Conservation (phyloP, 2,329 filamentous ascomycete species). For the Teratosphaeria epicoccoides region DNA sequence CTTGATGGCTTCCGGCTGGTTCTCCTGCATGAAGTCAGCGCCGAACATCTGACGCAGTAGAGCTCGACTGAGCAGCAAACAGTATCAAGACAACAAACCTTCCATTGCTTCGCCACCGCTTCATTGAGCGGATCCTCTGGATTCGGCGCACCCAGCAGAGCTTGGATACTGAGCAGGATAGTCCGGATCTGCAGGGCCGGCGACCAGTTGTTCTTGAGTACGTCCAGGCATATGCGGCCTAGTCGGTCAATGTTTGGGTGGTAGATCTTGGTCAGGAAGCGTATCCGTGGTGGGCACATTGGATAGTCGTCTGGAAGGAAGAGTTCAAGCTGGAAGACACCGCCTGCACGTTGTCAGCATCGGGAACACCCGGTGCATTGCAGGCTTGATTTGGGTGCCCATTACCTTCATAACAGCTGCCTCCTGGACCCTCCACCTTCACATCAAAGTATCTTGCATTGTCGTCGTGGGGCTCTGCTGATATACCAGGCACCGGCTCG, state of each 20-base stretch:
- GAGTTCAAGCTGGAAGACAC: constrained; percentile 91
- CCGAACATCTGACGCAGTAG: background rate
- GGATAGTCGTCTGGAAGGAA: constrained; percentile 98
- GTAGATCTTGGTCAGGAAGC: constrained; percentile 98
- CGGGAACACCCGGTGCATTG: background rate
- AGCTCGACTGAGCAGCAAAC: background rate
- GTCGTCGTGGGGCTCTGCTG: constrained; percentile 88
- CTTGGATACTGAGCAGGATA: constrained; percentile 97
- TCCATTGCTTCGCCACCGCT: constrained; percentile 96
- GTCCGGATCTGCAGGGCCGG: constrained; percentile 95
- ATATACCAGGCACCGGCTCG: constrained; percentile 94
- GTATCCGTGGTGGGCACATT: constrained; percentile 97
- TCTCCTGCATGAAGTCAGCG: constrained; percentile 43
- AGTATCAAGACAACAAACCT: constrained; percentile 30
- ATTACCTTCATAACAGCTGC: constrained; percentile 88
- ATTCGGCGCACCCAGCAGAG: constrained; percentile 88
- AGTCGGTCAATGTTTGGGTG: constrained; percentile 98
- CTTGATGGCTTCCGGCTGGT: constrained; percentile 82
- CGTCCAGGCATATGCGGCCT: constrained; percentile 91
- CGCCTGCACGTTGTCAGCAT: constrained; percentile 38
- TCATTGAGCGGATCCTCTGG: constrained; percentile 97
- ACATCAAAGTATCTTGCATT: constrained; percentile 98
- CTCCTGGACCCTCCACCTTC: constrained; percentile 80
- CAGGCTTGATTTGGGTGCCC: background rate
- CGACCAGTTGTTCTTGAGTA: constrained; percentile 98